Percentiles rank a stretch among this genome's conserved stretches.
Evolutionary conservation across 2,329 filamentous ascomycete genomes (phyloP).

Genomic region (Verticillium nonalfalfae): DNA sequence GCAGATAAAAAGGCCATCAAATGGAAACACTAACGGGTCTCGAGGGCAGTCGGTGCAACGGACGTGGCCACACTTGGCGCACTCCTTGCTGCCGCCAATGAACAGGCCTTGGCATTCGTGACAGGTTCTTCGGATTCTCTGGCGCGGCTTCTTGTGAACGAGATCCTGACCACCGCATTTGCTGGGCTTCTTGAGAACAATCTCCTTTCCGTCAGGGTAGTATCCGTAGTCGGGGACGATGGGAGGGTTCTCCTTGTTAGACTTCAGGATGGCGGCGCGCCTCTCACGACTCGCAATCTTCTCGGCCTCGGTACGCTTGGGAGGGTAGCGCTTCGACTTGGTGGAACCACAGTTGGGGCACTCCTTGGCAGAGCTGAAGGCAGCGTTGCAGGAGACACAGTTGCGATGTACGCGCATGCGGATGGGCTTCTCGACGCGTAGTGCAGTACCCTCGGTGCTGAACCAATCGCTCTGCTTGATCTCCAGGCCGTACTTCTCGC

Average conservation of each 20-base stretch:
- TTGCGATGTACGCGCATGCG: slow-evolving; percentile 71
- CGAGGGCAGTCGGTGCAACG: slow-evolving; percentile 77
- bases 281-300: slow-evolving; percentile 44
- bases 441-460: slow-evolving; percentile 44
- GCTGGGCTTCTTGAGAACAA: slow-evolving; percentile 56
- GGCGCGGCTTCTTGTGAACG: slow-evolving; percentile 63
- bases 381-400: slow-evolving; percentile 75
- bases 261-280: slow-evolving; percentile 43
- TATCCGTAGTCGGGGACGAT: slow-evolving; percentile 45
- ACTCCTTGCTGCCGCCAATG: slow-evolving; percentile 51
- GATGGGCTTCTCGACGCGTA: slow-evolving; percentile 68
- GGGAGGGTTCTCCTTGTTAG: slow-evolving; percentile 49
- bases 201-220: slow-evolving; percentile 36
- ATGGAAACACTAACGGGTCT: slow-evolving; percentile 57
- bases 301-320: slow-evolving; percentile 54
- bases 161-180: slow-evolving; percentile 64
- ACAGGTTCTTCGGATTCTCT: slow-evolving; percentile 69
- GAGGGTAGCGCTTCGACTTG: slow-evolving; percentile 70
- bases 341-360: slow-evolving; percentile 76
- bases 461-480: slow-evolving; percentile 49
- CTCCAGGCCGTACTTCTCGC: slow-evolving; percentile 48
- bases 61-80: slow-evolving; percentile 61
- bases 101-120: slow-evolving; percentile 68
- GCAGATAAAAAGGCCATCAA: neutral
- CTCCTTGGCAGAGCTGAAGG: slow-evolving; percentile 66